These are phyloP conservation scores for Kwoniella mangroviensis DNA, from an alignment of 768 basidiomycete species.

Conservation along the genomic window DNA sequence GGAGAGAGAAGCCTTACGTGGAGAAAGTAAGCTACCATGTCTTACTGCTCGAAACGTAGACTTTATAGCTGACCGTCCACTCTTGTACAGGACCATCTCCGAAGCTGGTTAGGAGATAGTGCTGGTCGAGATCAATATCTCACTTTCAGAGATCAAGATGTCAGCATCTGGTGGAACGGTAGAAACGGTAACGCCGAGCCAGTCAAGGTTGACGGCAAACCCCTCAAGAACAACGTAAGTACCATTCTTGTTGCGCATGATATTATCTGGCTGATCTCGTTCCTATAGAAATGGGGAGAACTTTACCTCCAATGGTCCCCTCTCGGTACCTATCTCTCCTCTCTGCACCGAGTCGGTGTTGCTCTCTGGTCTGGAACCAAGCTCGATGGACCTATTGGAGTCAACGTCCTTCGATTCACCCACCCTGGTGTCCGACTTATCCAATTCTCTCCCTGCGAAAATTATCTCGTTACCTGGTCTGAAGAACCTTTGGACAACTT, in stretches of 20 bases:
- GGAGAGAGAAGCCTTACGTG: slow-evolving; percentile 52
- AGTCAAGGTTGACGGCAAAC: slow-evolving; percentile 53
- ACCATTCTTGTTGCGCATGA: not conserved
- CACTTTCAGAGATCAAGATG: slow-evolving; percentile 89
- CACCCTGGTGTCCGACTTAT: slow-evolving; percentile 94
- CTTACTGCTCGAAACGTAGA: not conserved
- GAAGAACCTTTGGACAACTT: slow-evolving; percentile 87
- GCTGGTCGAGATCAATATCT: slow-evolving; percentile 95
- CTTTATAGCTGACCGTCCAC: not conserved
- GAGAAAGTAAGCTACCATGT: slow-evolving; percentile 44
- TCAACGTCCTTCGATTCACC: slow-evolving; percentile 79
- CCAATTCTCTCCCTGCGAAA: slow-evolving; percentile 96
- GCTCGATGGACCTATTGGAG: slow-evolving; percentile 53
- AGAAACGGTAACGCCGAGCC: slow-evolving; percentile 65
- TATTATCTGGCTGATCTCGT: not conserved
- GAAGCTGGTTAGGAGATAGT: slow-evolving; percentile 90
- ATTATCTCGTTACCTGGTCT: slow-evolving; percentile 97
- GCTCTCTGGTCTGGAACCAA: slow-evolving; percentile 84
- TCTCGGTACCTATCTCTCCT: slow-evolving; percentile 89
- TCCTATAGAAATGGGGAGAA: slow-evolving; percentile 85
- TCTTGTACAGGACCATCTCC: slow-evolving; percentile 84
- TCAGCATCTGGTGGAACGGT: slow-evolving; percentile 89
- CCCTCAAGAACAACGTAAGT: slow-evolving; percentile 71
- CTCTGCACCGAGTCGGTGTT: slow-evolving; percentile 92
- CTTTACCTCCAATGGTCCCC: slow-evolving; percentile 97